These are phyloP conservation scores for Talaromyces proteolyticus DNA, from an alignment of 495 filamentous ascomycete species.

Conservation along the genomic window DNA sequence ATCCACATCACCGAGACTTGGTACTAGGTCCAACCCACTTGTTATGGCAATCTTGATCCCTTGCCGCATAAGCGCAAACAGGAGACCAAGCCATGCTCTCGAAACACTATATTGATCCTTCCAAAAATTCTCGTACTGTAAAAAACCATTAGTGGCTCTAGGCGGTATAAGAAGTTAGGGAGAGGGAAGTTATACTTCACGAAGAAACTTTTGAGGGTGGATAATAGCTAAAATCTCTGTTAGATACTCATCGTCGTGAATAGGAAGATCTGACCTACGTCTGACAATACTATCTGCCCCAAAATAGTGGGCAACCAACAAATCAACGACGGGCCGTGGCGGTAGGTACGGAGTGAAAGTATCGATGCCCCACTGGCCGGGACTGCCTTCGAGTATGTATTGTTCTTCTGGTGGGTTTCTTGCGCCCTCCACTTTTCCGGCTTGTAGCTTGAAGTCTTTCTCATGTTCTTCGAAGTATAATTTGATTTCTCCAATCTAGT, in stretches of 20 bases:
- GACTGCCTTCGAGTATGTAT: constrained; percentile 23
- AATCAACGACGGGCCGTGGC: constrained; percentile 31
- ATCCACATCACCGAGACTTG: constrained; percentile 8
- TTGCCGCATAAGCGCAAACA: constrained; percentile 28
- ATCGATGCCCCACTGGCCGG: constrained; percentile 2
- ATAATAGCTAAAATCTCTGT: constrained; percentile 10
- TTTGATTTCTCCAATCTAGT: constrained; percentile 30
- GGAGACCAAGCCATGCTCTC: constrained; percentile 26
- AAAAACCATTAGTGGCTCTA: constrained; percentile 5
- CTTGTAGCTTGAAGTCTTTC: constrained; percentile 13
- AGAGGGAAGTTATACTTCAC: constrained; percentile 8
- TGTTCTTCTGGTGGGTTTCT: constrained; percentile 2
- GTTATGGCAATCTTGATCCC: constrained; percentile 14
- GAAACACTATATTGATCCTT: constrained; percentile 20
- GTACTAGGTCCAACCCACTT: not conserved
- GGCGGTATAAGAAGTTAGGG: not conserved
- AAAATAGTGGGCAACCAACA: constrained; percentile 32
- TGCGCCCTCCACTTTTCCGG: constrained; percentile 16
- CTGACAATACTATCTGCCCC: constrained; percentile 31
- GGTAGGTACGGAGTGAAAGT: constrained; percentile 23
- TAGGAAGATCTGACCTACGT: constrained; percentile 12
- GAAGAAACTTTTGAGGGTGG: constrained; percentile 14
- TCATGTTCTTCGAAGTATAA: constrained; percentile 20
- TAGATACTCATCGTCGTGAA: not conserved
- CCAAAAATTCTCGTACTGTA: constrained; percentile 34